A percentile compares a stretch with the other conserved stretches of the same genome.
phyloP scores from a whole-genome alignment of 108 stramenopile species.

The Mayamaea pseudoterrestris region DNA sequence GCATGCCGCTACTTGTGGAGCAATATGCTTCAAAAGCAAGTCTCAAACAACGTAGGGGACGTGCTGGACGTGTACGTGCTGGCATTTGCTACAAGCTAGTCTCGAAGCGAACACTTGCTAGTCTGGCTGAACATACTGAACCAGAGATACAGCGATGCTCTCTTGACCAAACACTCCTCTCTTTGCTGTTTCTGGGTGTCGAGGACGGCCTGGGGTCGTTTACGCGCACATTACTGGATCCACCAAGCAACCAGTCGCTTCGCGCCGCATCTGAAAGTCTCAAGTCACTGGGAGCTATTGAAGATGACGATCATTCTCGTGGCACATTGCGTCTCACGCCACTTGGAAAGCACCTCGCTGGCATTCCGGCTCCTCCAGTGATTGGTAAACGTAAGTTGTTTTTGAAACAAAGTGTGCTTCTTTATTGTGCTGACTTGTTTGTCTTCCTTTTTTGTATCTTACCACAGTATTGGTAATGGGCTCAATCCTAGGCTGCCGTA shows the following conservation, averaged over 20 bases:
- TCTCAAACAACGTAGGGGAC: constrained; percentile 64
- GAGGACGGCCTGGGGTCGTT: constrained; percentile 59
- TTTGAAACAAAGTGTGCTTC: no score
- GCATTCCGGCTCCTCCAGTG: constrained; percentile 73
- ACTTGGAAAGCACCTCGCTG: constrained; percentile 69
- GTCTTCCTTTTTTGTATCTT: constrained; percentile 3
- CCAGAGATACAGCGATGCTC: constrained; percentile 74
- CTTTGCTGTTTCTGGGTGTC: constrained; percentile 66
- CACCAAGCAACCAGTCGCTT: constrained; percentile 46
- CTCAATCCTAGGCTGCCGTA: constrained; percentile 63
- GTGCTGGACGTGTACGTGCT: constrained; percentile 71
- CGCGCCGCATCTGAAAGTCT: constrained; percentile 48
- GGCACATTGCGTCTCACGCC: constrained; percentile 34
- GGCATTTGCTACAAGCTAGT: constrained; percentile 84
- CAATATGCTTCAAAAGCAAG: constrained; percentile 67
- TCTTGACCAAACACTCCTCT: constrained; percentile 71
- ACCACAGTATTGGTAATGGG: constrained; percentile 70
- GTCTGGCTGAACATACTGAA: constrained; percentile 51
- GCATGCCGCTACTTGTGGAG: constrained; percentile 79
- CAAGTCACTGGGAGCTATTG: constrained; percentile 48
- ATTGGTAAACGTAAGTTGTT: constrained; percentile 61
- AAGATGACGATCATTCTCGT: not conserved
- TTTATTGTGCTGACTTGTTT: no score
- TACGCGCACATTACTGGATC: constrained; percentile 45
- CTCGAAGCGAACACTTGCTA: constrained; percentile 29